phyloP scores from a whole-genome alignment of 1,284 basidiomycete genomes.

The Melampsora larici-populina region DNA sequence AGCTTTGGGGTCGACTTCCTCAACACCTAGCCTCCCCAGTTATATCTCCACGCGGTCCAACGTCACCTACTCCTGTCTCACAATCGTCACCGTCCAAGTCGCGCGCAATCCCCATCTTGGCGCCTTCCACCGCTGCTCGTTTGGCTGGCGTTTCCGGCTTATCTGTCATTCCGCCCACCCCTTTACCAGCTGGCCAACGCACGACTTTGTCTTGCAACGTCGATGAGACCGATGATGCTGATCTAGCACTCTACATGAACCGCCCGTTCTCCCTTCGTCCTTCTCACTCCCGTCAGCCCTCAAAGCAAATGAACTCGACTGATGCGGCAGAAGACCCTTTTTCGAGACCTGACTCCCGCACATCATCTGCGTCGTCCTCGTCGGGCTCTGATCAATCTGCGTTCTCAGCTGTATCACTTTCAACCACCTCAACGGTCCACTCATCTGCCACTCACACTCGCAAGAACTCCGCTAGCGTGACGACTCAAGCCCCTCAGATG shows the following conservation, averaged over 20 bases:
- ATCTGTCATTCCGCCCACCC: slow-evolving; percentile 18
- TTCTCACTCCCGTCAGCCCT: not conserved
- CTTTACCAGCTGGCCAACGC: not conserved
- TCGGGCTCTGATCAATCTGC: slow-evolving; percentile 36
- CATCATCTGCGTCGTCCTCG: slow-evolving; percentile 29
- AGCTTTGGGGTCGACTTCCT: slow-evolving; percentile 30
- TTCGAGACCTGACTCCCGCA: slow-evolving; percentile 15
- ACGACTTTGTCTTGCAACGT: not conserved
- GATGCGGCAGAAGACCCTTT: slow-evolving; percentile 22
- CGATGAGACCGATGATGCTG: slow-evolving; percentile 1
- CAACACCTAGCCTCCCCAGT: slow-evolving; percentile 1
- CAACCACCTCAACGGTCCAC: slow-evolving; percentile 20
- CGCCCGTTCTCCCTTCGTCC: not conserved
- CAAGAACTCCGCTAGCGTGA: not conserved
- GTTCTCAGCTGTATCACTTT: slow-evolving; percentile 18
- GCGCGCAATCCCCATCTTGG: slow-evolving; percentile 33
- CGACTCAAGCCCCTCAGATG: not conserved
- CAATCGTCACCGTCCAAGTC: slow-evolving; percentile 23
- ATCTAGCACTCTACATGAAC: not conserved
- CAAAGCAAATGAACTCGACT: not conserved
- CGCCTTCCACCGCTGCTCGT: not conserved
- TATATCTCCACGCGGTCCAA: not conserved
- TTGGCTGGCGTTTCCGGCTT: not conserved
- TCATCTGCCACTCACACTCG: not conserved
- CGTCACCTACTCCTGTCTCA: not conserved